Conservation (phyloP, 169 alveolate genomes). For the Plasmodium coatneyi region DNA sequence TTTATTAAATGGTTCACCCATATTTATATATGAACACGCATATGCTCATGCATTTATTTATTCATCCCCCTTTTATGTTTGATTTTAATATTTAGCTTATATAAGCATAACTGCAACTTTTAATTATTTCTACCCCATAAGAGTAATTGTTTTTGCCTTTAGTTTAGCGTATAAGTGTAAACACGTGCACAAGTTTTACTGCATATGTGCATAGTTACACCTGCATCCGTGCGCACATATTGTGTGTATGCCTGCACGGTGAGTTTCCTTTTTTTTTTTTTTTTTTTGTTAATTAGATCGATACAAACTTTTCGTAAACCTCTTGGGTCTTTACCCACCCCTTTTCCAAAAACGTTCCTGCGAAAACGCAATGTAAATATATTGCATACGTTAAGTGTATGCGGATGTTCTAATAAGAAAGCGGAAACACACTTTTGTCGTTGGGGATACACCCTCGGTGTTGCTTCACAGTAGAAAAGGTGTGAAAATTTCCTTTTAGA, state of each 20-base stretch:
- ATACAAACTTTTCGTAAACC: neutral
- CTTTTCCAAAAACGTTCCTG: neutral
- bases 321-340: neutral
- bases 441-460: neutral
- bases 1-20: neutral
- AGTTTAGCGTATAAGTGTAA: neutral
- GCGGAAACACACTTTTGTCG: neutral
- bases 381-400: neutral
- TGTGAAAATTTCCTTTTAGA: neutral
- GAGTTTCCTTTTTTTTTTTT: neutral
- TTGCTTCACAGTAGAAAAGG: neutral
- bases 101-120: neutral
- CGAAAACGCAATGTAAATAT: neutral
- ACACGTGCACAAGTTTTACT: neutral
- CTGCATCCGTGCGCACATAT: neutral
- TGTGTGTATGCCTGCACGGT: neutral
- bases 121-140: neutral
- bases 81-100: constrained; percentile 14
- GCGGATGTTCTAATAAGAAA: neutral
- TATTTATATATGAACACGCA: neutral
- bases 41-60: neutral
- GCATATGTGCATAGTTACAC: neutral
- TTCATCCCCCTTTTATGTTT: neutral
- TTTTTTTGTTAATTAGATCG: neutral
- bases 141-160: neutral